Conservation (phyloP, 768 basidiomycete species). For the Tylopilus intermedius region DNA sequence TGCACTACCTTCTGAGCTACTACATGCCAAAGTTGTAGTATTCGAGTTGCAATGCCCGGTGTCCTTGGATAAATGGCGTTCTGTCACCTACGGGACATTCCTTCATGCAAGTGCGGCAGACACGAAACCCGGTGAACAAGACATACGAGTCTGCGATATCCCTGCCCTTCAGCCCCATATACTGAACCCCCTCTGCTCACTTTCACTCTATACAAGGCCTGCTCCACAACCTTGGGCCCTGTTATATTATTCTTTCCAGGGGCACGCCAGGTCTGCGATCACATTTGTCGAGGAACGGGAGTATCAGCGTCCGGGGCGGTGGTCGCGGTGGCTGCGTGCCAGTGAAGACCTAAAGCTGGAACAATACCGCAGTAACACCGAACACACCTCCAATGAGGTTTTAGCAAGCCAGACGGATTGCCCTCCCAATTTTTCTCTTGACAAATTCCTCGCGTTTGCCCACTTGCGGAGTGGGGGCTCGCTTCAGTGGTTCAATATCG, state of each 20-base stretch:
- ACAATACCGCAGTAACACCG: slow-evolving; percentile 32
- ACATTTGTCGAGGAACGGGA: background rate
- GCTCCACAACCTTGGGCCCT: no score
- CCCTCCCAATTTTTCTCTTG: slow-evolving; percentile 35
- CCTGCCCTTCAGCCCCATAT: background rate
- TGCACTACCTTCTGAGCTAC: background rate
- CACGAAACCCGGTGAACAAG: background rate
- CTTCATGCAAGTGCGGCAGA: background rate
- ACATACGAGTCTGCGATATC: background rate
- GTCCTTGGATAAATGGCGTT: background rate
- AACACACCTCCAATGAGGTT: slow-evolving; percentile 40
- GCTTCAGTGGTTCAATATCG: slow-evolving; percentile 28
- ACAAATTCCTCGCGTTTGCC: slow-evolving; percentile 45
- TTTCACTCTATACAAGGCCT: background rate
- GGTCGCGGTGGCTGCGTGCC: slow-evolving; percentile 32
- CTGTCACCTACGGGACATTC: background rate
- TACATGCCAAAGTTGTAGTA: background rate
- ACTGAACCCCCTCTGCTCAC: no score
- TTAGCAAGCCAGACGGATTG: slow-evolving; percentile 41
- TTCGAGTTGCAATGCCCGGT: background rate
- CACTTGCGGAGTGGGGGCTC: slow-evolving; percentile 39
- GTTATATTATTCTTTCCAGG: background rate
- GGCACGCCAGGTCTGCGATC: background rate
- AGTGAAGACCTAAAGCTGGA: slow-evolving; percentile 20
- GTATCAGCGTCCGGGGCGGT: slow-evolving; percentile 3